phyloP scores from a whole-genome alignment of 192 early-diverging fungal species.

The Spinellus fusiger region DNA sequence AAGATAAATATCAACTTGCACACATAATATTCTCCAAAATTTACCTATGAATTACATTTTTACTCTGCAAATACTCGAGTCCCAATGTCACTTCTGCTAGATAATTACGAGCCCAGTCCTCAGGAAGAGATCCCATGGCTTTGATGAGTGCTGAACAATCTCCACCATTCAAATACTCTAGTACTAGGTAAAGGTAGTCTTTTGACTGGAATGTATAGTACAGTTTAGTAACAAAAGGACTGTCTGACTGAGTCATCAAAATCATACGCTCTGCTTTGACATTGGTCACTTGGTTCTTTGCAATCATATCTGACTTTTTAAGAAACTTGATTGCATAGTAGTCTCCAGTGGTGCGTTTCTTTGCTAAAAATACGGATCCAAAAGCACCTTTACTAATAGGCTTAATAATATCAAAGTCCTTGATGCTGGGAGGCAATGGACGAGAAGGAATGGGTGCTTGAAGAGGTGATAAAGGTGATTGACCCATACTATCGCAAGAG shows the following conservation, averaged over 20 bases:
- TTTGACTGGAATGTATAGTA: conserved; percentile 82
- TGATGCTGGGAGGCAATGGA: conserved; percentile 69
- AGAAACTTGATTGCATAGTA: conserved; percentile 87
- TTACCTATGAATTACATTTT: conserved; percentile 79
- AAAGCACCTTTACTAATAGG: conserved; percentile 89
- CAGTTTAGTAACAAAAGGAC: conserved; percentile 76
- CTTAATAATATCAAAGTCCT: conserved; percentile 89
- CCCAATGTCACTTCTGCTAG: conserved; percentile 83
- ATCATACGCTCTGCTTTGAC: conserved; percentile 86
- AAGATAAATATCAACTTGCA: neutral
- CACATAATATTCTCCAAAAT: conserved; percentile 1
- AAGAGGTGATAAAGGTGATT: conserved; percentile 20
- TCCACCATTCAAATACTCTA: conserved; percentile 88
- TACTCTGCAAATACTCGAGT: conserved; percentile 73
- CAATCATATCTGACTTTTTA: conserved; percentile 84
- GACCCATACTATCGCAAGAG: conserved; percentile 6
- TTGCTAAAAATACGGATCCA: conserved; percentile 81
- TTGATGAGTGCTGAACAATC: conserved; percentile 84
- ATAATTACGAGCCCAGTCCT: conserved; percentile 84
- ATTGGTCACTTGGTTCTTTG: conserved; percentile 89
- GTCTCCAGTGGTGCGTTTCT: conserved; percentile 79
- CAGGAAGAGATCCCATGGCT: conserved; percentile 59
- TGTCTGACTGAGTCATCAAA: conserved; percentile 76
- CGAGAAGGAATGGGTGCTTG: conserved; percentile 25
- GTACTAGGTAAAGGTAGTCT: conserved; percentile 80